Percentiles rank a stretch among this genome's conserved stretches.
These are phyloP conservation scores for Spiraea crenata DNA, from an alignment of 331 rosid genomes.

Conservation along the genomic window DNA sequence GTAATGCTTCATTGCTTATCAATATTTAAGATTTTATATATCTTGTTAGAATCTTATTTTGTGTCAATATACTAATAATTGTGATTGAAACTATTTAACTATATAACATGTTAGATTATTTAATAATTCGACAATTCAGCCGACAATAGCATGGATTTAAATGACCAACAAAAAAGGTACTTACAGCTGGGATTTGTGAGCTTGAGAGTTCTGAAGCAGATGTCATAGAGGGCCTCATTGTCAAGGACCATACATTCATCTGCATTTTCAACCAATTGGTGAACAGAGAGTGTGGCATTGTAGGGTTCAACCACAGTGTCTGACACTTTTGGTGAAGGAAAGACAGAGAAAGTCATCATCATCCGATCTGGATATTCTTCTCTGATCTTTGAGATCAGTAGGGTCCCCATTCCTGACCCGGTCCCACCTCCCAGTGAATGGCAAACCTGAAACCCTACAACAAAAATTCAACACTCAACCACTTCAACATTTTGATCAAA, in stretches of 20 bases:
- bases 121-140: not conserved
- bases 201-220: slow-evolving; percentile 88
- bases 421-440: slow-evolving; percentile 93
- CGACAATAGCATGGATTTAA: not conserved
- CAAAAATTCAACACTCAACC: not conserved
- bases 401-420: slow-evolving; percentile 90
- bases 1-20: too few relatives aligned
- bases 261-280: slow-evolving; percentile 81
- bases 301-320: slow-evolving; percentile 93
- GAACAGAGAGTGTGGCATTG: slow-evolving; percentile 91
- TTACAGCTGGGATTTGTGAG: slow-evolving; percentile 91
- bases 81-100: too few relatives aligned
- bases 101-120: not conserved
- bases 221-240: slow-evolving; percentile 88
- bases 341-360: slow-evolving; percentile 92
- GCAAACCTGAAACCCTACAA: slow-evolving; percentile 78
- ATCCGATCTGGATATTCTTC: slow-evolving; percentile 91
- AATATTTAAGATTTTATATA: too few relatives aligned
- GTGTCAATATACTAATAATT: too few relatives aligned
- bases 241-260: slow-evolving; percentile 89
- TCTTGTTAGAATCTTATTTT: too few relatives aligned
- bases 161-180: slow-evolving; percentile 17
- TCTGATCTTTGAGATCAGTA: slow-evolving; percentile 85
- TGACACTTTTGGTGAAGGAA: slow-evolving; percentile 84
- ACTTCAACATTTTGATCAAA: not conserved